phyloP scores from a whole-genome alignment of 2,329 filamentous ascomycete genomes.

The Teratosphaeria gauchensis region DNA sequence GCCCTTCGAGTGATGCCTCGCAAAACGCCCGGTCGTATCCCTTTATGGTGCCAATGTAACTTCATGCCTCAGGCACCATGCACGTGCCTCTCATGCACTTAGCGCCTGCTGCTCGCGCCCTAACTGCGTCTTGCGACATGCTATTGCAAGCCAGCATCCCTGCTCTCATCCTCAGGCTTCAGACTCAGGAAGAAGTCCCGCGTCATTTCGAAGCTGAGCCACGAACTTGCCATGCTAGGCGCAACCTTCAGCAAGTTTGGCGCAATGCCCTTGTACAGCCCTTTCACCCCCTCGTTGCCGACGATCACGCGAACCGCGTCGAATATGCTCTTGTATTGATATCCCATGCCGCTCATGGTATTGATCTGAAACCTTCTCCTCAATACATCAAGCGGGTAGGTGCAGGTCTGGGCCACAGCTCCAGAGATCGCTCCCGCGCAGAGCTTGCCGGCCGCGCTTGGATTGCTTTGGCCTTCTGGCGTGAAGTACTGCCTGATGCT shows the following conservation, averaged over 20 bases:
- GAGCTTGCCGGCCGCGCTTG: conserved; percentile 68
- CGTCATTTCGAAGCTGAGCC: conserved; percentile 92
- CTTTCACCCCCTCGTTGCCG: conserved; percentile 68
- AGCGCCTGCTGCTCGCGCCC: background rate
- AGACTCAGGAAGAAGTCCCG: conserved; percentile 67
- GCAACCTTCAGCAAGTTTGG: conserved; percentile 95
- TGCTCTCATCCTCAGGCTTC: conserved; percentile 5
- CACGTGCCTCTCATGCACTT: background rate
- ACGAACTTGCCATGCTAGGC: conserved; percentile 96
- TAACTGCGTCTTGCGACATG: background rate
- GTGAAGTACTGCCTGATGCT: conserved; percentile 75
- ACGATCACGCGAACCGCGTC: conserved; percentile 79
- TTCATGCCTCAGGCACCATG: background rate
- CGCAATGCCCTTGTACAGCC: conserved; percentile 91
- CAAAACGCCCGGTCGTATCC: background rate
- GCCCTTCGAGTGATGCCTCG: too few relatives aligned
- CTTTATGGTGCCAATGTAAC: background rate
- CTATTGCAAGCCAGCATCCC: background rate
- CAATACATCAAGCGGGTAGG: conserved; percentile 96
- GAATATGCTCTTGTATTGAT: conserved; percentile 79
- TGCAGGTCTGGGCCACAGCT: conserved; percentile 92
- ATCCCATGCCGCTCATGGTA: conserved; percentile 97
- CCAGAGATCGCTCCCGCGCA: conserved; percentile 89
- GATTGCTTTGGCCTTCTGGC: conserved; percentile 76
- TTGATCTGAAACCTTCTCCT: conserved; percentile 96